phyloP scores from a whole-genome alignment of 768 basidiomycete species.

The Panaeolus papilionaceus region DNA sequence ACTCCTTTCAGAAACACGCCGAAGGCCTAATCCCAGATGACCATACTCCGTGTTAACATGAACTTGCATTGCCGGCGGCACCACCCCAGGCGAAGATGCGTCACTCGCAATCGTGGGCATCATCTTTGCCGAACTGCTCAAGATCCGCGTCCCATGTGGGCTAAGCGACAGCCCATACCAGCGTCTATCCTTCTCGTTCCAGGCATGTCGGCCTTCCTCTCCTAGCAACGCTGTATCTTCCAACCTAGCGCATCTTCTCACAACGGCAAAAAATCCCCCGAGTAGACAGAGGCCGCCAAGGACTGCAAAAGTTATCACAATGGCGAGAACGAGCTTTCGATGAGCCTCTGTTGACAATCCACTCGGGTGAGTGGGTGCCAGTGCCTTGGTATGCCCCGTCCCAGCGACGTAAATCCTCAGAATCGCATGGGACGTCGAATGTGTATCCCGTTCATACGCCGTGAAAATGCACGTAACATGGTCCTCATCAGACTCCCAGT shows the following conservation, averaged over 20 bases:
- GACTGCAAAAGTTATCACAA: conserved; percentile 66
- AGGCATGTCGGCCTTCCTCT: conserved; percentile 62
- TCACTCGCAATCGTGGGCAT: conserved; percentile 18
- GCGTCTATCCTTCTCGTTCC: conserved; percentile 68
- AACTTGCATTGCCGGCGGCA: conserved; percentile 22
- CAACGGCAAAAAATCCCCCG: conserved; percentile 57
- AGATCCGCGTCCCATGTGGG: conserved; percentile 33
- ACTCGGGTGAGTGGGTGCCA: conserved; percentile 37
- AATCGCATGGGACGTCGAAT: conserved; percentile 72
- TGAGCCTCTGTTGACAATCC: conserved; percentile 51
- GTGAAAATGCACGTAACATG: conserved; percentile 64
- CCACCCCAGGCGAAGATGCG: conserved; percentile 21
- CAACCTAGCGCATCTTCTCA: conserved; percentile 62
- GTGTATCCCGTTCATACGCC: conserved; percentile 69
- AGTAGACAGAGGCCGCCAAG: conserved; percentile 65
- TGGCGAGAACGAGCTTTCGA: conserved; percentile 57
- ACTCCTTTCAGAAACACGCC: conserved; percentile 53
- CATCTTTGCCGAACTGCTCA: conserved; percentile 23
- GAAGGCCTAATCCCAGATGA: conserved; percentile 53
- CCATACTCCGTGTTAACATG: conserved; percentile 33
- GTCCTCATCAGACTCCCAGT: conserved; percentile 41
- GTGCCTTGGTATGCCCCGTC: conserved; percentile 40
- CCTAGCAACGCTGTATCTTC: conserved; percentile 66
- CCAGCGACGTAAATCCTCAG: conserved; percentile 57
- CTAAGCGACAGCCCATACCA: conserved; percentile 66